Evolutionary conservation across 1,139 yeast genomes (phyloP).

Genomic region (Candida anutae): DNA sequence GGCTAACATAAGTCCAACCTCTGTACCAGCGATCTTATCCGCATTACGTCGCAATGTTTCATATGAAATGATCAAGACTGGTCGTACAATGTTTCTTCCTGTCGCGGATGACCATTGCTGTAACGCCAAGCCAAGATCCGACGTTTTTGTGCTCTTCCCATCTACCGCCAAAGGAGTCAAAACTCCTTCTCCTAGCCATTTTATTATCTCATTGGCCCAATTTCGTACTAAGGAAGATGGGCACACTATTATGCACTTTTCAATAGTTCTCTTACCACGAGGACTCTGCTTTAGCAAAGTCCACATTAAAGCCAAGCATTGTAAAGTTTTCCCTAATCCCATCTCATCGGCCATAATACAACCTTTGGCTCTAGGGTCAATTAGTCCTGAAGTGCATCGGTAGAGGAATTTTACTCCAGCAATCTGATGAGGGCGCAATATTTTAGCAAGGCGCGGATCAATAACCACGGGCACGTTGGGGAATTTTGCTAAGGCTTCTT

Average conservation of each 20-base stretch:
- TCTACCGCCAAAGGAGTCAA: slow-evolving; percentile 87
- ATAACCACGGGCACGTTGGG: slow-evolving; percentile 94
- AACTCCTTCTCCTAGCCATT: slow-evolving; percentile 93
- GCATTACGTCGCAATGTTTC: slow-evolving; percentile 89
- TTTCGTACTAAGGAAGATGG: slow-evolving; percentile 91
- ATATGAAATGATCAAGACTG: slow-evolving; percentile 90
- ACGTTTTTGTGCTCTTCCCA: slow-evolving; percentile 68
- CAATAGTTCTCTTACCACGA: slow-evolving; percentile 75
- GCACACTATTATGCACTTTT: slow-evolving; percentile 88
- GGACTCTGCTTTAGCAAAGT: slow-evolving; percentile 87
- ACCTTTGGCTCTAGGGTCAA: slow-evolving; percentile 84
- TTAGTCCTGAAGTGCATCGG: slow-evolving; percentile 82
- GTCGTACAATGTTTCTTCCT: slow-evolving; percentile 87
- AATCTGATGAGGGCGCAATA: slow-evolving; percentile 90
- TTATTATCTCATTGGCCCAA: slow-evolving; percentile 95
- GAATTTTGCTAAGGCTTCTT: slow-evolving; percentile 41
- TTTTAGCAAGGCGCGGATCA: slow-evolving; percentile 80
- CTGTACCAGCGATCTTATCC: slow-evolving; percentile 65
- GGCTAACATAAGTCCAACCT: slow-evolving; percentile 82
- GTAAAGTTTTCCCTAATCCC: slow-evolving; percentile 96
- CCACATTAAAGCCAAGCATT: slow-evolving; percentile 92
- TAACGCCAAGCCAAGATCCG: slow-evolving; percentile 62
- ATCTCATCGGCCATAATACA: slow-evolving; percentile 99
- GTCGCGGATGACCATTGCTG: slow-evolving; percentile 83
- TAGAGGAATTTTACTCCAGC: slow-evolving; percentile 92